Conservation (phyloP, 176 grass and related monocot species). For the Thinopyrum elongatum region DNA sequence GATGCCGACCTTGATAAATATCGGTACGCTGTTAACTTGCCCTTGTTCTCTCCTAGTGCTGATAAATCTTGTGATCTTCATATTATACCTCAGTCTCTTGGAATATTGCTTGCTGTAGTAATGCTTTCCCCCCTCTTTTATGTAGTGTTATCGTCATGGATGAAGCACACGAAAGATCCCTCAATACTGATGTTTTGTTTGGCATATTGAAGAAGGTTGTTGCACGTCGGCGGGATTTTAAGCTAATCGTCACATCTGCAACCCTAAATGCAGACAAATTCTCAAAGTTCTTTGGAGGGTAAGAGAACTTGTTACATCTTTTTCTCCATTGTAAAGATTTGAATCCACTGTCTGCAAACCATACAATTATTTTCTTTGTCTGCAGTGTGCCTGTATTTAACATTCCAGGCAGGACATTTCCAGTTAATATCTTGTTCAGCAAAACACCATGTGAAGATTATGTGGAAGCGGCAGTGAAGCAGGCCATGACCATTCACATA, state of each 20-base stretch:
- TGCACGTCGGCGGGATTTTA: slow-evolving; percentile 71
- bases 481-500: slow-evolving; percentile 94
- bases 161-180: slow-evolving; percentile 95
- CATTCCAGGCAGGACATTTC: slow-evolving; percentile 95
- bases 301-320: slow-evolving; percentile 12
- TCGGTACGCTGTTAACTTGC: slow-evolving; percentile 56
- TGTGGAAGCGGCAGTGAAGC: slow-evolving; percentile 96
- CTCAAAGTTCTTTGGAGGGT: slow-evolving; percentile 99
- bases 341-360: neutral
- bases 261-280: slow-evolving; percentile 97
- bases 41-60: neutral
- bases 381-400: slow-evolving; percentile 77
- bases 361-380: slow-evolving; percentile 14
- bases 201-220: slow-evolving; percentile 90
- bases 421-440: slow-evolving; percentile 88
- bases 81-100: slow-evolving; percentile 17
- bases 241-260: slow-evolving; percentile 86
- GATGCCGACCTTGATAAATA: slow-evolving; percentile 97
- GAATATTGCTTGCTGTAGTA: slow-evolving; percentile 23
- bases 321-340: neutral
- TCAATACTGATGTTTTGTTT: slow-evolving; percentile 87
- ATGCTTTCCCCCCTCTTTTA: slow-evolving; percentile 1
- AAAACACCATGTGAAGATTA: slow-evolving; percentile 99
- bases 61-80: neutral
- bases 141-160: slow-evolving; percentile 93